phyloP scores from a whole-genome alignment of 345 rosid species.

The Aquilaria yunnanensis region DNA sequence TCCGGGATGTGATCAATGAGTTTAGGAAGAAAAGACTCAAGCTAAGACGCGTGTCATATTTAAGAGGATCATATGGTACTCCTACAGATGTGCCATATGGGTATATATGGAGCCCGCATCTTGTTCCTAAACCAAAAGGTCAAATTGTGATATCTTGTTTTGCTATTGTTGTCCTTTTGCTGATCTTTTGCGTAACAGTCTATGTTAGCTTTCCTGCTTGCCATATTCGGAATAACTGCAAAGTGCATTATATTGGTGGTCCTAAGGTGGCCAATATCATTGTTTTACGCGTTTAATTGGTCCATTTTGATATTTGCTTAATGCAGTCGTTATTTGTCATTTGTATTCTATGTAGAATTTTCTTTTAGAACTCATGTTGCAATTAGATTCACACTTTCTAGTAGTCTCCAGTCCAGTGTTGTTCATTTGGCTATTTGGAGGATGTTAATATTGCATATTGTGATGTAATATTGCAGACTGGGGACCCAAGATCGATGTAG shows the following conservation, averaged over 20 bases:
- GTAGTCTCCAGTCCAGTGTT: not conserved
- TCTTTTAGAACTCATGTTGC: not conserved
- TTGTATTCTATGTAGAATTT: too few species aligned
- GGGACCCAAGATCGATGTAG: conserved; percentile 63
- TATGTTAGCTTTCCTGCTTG: too few species aligned
- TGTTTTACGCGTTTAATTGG: not conserved
- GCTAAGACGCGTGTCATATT: conserved; percentile 85
- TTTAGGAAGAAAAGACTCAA: conserved; percentile 74
- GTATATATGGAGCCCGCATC: conserved; percentile 95
- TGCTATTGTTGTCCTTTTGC: too few species aligned
- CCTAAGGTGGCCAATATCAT: too few species aligned
- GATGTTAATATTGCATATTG: not conserved
- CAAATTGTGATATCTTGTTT: too few species aligned
- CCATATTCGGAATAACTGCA: too few species aligned
- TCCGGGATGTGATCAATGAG: conserved; percentile 90
- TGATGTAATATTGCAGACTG: conserved; percentile 37
- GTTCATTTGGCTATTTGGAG: not conserved
- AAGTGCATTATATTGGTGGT: too few species aligned
- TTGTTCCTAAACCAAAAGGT: conserved; percentile 98
- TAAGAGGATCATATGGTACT: conserved; percentile 84
- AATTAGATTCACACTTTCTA: not conserved
- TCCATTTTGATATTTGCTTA: not conserved
- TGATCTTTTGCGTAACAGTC: too few species aligned
- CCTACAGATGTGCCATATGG: conserved; percentile 77
- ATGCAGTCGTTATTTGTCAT: too few species aligned